These are phyloP conservation scores for Linum lewisii DNA, from an alignment of 345 rosid species.

Conservation along the genomic window DNA sequence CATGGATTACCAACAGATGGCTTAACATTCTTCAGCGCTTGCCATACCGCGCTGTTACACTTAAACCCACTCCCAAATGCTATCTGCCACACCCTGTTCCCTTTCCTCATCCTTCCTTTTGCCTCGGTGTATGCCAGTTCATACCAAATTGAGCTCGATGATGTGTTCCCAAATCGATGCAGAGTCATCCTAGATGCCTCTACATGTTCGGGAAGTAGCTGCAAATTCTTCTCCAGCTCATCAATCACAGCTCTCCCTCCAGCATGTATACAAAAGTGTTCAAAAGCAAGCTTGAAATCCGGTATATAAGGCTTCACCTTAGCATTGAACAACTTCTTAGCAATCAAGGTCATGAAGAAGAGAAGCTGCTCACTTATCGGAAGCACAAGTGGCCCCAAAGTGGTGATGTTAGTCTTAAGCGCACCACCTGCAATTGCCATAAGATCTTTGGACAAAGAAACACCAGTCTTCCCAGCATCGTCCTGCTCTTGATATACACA, in stretches of 20 bases:
- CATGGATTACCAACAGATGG: conserved; percentile 58
- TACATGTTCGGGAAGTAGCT: conserved; percentile 46
- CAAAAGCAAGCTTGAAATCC: conserved; percentile 55
- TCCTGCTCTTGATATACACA: conserved; percentile 92
- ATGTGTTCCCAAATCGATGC: conserved; percentile 49
- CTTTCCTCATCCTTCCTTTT: conserved; percentile 50
- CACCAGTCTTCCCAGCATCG: conserved; percentile 65
- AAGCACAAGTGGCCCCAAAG: conserved; percentile 84
- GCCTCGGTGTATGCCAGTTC: conserved; percentile 52
- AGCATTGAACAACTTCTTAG: conserved; percentile 47
- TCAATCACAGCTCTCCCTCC: conserved; percentile 40
- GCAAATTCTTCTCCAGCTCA: conserved; percentile 54
- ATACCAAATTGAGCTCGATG: conserved; percentile 50
- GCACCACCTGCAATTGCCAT: conserved; percentile 91
- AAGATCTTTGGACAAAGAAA: conserved; percentile 76
- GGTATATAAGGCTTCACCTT: conserved; percentile 54
- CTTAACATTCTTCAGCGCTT: conserved; percentile 43
- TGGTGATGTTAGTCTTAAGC: conserved; percentile 73
- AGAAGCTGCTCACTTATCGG: conserved; percentile 83
- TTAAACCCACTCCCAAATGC: conserved; percentile 33
- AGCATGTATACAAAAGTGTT: conserved; percentile 27
- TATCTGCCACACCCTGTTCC: conserved; percentile 50
- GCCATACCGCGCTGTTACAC: conserved; percentile 61
- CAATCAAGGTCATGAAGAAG: conserved; percentile 62
- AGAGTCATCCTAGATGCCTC: conserved; percentile 56